Evolutionary conservation across 345 rosid species (phyloP), one percentile per base, ranked within the genome.

Genomic region (Arabidopsis thaliana): DNA sequence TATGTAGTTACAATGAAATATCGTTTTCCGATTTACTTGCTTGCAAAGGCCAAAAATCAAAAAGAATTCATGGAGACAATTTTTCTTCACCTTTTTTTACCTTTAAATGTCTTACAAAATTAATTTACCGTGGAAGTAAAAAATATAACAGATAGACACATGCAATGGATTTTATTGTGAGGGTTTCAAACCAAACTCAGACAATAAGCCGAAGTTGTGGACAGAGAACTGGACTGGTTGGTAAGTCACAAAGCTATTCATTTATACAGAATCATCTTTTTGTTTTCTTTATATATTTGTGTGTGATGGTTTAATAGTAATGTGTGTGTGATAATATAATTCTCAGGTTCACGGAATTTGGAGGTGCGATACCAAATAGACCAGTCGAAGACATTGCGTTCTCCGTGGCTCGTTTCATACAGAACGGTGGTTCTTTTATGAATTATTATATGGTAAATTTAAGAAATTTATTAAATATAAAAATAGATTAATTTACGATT

Each of bases 141-240:
- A 23, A 2, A 20, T 32, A 41, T 62, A 12, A 63, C 73, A 91
- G 97, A 88, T 91, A 51, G 80, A 91, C 69, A 76, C 94, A 55
- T 91, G 97, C 86, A 91, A 91, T 75, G 97, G 89, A n/a, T 91
- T 83, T 79, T 91, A 91, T 72, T 88, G 97, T 1, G 93, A 91
- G 60, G 69, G 74, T 63, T 91, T 87, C 81, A 52, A 78, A 10
- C 94, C 97, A 45, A 89, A 87, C 72, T 65, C 75, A 51, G 75
- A 46, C 33, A 80, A 84, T 45, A 89, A 89, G 45, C 95, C 95
- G 12, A 89, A 89, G 81, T 84, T 91, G 87, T 91, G 93, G 93
- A 91, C 97, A 4, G 97, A 89, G 80, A 82, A 81, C 73, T 91
- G 97, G 97, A 87, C 91, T 38, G 95, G 91, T 72, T 91, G 97